A percentile compares a stretch with the other conserved stretches of the same genome.
Evolutionary conservation across 2,329 filamentous ascomycete species (phyloP).

Genomic region (Pestalotiopsis sp.): DNA sequence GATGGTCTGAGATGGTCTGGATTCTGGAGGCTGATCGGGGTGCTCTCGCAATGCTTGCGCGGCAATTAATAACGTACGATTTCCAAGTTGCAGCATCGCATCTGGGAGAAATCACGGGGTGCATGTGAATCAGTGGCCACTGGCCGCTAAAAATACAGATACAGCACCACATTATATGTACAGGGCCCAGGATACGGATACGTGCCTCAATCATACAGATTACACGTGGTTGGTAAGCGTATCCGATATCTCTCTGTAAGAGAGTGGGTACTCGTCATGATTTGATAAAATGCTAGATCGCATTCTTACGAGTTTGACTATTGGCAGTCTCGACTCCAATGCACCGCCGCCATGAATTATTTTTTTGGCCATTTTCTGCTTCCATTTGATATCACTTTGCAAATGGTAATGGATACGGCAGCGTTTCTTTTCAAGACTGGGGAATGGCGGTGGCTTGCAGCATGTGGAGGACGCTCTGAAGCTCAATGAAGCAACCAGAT

Average conservation of each 20-base stretch:
- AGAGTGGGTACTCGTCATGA: background rate
- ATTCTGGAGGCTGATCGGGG: background rate
- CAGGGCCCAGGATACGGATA: background rate
- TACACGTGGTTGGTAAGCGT: background rate
- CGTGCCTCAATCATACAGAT: background rate
- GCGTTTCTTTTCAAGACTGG: no score
- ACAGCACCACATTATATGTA: background rate
- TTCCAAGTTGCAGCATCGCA: background rate
- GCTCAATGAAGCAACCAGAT: no score
- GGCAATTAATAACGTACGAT: background rate
- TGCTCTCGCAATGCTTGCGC: background rate
- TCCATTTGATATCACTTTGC: no score
- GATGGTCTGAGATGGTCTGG: background rate
- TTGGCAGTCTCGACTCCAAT: no score
- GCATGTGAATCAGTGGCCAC: background rate
- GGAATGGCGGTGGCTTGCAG: no score
- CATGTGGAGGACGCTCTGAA: no score
- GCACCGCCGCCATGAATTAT: no score
- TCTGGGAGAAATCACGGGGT: background rate
- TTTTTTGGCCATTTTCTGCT: no score
- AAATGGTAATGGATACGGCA: no score
- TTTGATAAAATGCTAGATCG: background rate
- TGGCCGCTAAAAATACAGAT: no score
- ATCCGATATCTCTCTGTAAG: background rate
- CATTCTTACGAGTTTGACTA: no score